Percentiles rank a stretch among this genome's conserved stretches.
Conservation (phyloP, 148 eudicot genomes). For the Agrostemma githago region DNA sequence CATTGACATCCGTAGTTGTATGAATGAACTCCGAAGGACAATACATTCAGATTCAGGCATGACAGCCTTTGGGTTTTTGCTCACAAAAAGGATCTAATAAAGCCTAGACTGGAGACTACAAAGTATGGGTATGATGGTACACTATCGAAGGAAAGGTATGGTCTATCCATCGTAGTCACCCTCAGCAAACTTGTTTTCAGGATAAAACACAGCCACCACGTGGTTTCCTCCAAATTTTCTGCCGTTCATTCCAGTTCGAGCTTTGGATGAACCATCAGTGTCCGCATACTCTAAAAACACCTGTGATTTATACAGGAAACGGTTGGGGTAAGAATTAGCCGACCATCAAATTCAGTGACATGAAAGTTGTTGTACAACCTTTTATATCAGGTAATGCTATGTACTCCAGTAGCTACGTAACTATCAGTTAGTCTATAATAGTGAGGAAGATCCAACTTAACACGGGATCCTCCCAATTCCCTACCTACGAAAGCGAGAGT, state of each 20-base stretch:
- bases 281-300: constrained; percentile 87
- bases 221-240: constrained; percentile 79
- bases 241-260: constrained; percentile 70
- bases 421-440: too few relatives aligned
- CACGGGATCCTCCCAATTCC: too few relatives aligned
- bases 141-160: neutral
- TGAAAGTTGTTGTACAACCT: neutral
- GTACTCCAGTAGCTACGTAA: neutral
- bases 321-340: neutral
- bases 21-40: too few relatives aligned
- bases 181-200: constrained; percentile 66
- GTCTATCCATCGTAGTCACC: constrained; percentile 59
- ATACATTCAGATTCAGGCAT: too few relatives aligned
- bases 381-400: neutral
- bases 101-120: constrained; percentile 12
- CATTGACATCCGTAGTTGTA: too few relatives aligned
- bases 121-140: neutral
- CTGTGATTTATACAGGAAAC: constrained; percentile 27
- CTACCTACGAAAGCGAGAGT: too few relatives aligned
- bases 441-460: too few relatives aligned
- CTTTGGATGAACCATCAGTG: constrained; percentile 63
- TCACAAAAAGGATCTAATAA: neutral
- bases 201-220: constrained; percentile 73
- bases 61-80: too few relatives aligned
- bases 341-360: neutral